Base-by-base conservation (phyloP, 805 yeast genomes). In the Saccharomycopsis oosterbeekiorum region DNA sequence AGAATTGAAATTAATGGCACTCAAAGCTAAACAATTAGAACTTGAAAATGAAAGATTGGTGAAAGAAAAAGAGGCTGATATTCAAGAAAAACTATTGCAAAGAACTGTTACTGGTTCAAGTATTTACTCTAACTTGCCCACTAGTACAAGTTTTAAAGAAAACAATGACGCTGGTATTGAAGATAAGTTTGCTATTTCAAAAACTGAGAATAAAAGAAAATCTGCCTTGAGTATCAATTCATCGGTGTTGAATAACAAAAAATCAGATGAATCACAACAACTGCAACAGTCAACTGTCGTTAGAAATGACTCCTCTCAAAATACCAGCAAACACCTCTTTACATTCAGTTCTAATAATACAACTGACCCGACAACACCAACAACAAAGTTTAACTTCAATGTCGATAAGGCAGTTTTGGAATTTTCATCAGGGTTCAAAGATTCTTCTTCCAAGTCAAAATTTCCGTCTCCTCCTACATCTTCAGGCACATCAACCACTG, bases 1-100 rank as follows among this genome's bases (percentile, higher is more conserved):
- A 36, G 62, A 59, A 40, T 51, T 63, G 26, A 59, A 63, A 39
- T 47, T 56, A 51, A 63, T 59, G 60, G 60, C 55, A 2, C 57
- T 59, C 24, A 62, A 63, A 39, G 64, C 65, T 10, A 40, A 58
- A 26, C 40, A 41, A 36, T 56, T 63, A 17, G 64, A 63, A 42
- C 39, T 61, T 34, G 64, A 63, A 47, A 61, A 63, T 21, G 60
- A 63, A 43, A 55, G 61, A 53, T 55, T 63, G 19, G 19, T 61
- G 9, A 56, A 57, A 47, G 62, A 63, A 56, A 34, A 59, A 43
- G 65, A 59, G 39, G 59, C 36, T 40, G 39, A 51, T 36, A 55
- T 11, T 34, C 15, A 43, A 15, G 61, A 59, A 15, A 41, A 42
- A 12, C 39, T 24, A 47, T 24, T 24, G 34, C 34, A 47, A 11